phyloP scores from a whole-genome alignment of 169 alveolate species.

The Theileria orientalis region DNA sequence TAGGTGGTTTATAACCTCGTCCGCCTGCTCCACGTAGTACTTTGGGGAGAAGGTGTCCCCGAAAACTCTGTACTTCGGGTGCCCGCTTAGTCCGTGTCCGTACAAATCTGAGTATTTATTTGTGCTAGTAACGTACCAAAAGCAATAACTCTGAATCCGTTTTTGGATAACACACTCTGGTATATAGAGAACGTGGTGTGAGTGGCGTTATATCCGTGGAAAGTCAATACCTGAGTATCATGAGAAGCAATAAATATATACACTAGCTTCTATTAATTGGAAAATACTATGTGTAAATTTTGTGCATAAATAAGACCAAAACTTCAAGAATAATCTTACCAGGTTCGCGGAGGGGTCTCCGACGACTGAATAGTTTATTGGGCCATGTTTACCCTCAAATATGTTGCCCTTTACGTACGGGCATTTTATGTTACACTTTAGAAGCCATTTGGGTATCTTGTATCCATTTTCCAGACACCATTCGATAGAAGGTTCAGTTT shows the following conservation, averaged over 20 bases:
- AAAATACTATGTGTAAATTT: no score
- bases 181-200: conserved; percentile 71
- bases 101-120: conserved; percentile 60
- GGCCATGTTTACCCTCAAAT: conserved; percentile 71
- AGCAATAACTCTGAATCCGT: conserved; percentile 69
- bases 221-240: conserved; percentile 66
- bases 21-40: conserved; percentile 73
- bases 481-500: conserved; percentile 30
- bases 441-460: conserved; percentile 69
- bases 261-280: no score
- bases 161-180: conserved; percentile 51
- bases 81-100: conserved; percentile 78
- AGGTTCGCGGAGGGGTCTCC: conserved; percentile 63
- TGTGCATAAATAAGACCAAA: no score
- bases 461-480: conserved; percentile 64
- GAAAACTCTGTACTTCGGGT: conserved; percentile 70
- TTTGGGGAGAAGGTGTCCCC: conserved; percentile 70
- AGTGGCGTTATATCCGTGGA: conserved; percentile 78
- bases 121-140: conserved; percentile 54
- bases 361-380: conserved; percentile 61
- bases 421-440: conserved; percentile 63
- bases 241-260: no score
- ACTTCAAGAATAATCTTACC: no score
- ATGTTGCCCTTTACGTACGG: conserved; percentile 70
- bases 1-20: conserved; percentile 65